Percentiles rank a stretch among this genome's conserved stretches.
Conservation (phyloP, 2,329 filamentous ascomycete species). For the Penicillium nordicum region DNA sequence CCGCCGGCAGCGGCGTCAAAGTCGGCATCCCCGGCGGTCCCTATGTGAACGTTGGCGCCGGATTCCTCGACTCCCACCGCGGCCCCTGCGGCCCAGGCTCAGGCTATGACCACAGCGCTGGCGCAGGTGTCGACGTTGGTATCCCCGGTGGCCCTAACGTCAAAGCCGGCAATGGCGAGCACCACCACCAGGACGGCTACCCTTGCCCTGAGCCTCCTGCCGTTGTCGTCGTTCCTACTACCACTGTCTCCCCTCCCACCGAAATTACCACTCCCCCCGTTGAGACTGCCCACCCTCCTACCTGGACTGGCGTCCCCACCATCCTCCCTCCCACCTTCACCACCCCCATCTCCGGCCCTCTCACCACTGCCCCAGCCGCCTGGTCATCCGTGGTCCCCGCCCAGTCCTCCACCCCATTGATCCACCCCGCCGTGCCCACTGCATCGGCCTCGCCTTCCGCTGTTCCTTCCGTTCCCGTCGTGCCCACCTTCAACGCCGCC, state of each 20-base stretch:
- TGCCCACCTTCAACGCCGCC: slow-evolving; percentile 22
- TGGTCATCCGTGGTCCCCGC: slow-evolving; percentile 7
- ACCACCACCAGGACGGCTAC: slow-evolving; percentile 10
- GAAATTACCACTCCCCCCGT: not conserved
- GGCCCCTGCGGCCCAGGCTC: slow-evolving; percentile 17
- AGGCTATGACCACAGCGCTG: slow-evolving; percentile 10
- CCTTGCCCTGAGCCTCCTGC: slow-evolving; percentile 18
- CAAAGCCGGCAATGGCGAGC: slow-evolving; percentile 11
- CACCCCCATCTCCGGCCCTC: slow-evolving; percentile 19
- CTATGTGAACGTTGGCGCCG: slow-evolving; percentile 18
- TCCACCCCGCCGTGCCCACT: slow-evolving; percentile 14
- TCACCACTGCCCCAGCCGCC: slow-evolving; percentile 11
- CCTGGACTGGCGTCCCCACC: not conserved
- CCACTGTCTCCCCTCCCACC: not conserved
- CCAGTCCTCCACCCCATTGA: slow-evolving; percentile 18
- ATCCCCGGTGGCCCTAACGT: slow-evolving; percentile 16
- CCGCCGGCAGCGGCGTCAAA: slow-evolving; percentile 17
- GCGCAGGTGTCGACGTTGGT: slow-evolving; percentile 15
- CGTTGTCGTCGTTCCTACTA: not conserved
- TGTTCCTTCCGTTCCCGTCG: not conserved
- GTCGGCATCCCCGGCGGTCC: slow-evolving; percentile 30
- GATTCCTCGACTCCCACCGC: slow-evolving; percentile 16
- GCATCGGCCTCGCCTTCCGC: slow-evolving; percentile 2
- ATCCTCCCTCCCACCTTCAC: slow-evolving; percentile 18
- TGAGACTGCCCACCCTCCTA: not conserved